A percentile compares a stretch with the other conserved stretches of the same genome.
These are phyloP conservation scores for Amorphotheca resinae DNA, from an alignment of 495 filamentous ascomycete genomes.

Conservation along the genomic window DNA sequence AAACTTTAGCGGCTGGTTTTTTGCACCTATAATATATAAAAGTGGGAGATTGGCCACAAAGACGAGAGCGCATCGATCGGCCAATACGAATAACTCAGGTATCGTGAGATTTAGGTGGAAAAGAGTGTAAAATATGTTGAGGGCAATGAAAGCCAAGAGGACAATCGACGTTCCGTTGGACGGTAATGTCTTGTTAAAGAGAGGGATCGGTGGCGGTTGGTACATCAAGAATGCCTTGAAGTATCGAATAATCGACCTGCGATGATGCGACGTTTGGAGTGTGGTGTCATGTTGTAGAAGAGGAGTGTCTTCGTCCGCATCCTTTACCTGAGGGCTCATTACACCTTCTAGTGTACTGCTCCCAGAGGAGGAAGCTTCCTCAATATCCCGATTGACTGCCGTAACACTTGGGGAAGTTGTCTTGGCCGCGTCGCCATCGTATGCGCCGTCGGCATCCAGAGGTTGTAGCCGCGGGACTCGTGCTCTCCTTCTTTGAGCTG, in stretches of 20 bases:
- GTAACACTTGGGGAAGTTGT: not conserved
- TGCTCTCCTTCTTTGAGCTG: slow-evolving; percentile 6
- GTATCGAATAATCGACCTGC: slow-evolving; percentile 1
- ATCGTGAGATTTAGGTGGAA: slow-evolving; percentile 33
- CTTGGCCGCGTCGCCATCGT: slow-evolving; percentile 1
- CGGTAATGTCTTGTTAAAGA: slow-evolving; percentile 40
- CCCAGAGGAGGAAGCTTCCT: slow-evolving; percentile 9
- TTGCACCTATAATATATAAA: slow-evolving; percentile 48
- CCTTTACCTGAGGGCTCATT: not conserved
- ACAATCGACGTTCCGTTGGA: slow-evolving; percentile 39
- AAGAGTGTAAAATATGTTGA: slow-evolving; percentile 45
- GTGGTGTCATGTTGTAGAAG: slow-evolving; percentile 2
- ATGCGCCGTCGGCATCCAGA: not conserved
- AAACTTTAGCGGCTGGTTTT: slow-evolving; percentile 46
- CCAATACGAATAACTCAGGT: slow-evolving; percentile 39
- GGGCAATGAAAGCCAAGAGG: slow-evolving; percentile 32
- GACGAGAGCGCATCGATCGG: slow-evolving; percentile 39
- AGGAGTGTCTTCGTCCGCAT: slow-evolving; percentile 12
- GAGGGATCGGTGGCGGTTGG: slow-evolving; percentile 40
- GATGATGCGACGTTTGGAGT: not conserved
- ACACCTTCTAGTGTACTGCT: slow-evolving; percentile 12
- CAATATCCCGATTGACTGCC: not conserved
- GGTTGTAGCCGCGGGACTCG: not conserved
- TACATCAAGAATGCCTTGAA: slow-evolving; percentile 22
- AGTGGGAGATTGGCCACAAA: slow-evolving; percentile 48